Evolutionary conservation across 805 yeast genomes (phyloP), one percentile per base, ranked within the genome.

Genomic region (Wickerhamomyces xylosicus): DNA sequence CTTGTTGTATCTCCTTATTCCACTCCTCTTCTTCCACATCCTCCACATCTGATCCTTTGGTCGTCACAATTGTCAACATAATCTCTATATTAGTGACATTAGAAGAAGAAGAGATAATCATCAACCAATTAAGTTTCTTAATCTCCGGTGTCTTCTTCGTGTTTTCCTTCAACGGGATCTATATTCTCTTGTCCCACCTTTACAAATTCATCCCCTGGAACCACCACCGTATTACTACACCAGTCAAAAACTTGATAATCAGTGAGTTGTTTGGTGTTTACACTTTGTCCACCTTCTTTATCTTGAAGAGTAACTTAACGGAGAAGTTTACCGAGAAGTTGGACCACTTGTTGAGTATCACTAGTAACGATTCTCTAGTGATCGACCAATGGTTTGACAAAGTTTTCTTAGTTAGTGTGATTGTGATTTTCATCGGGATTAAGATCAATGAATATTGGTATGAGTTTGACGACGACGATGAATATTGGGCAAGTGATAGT

Each of bases 161-260:
- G 1, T 69, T 81, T 41, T 77, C 85, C 1, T 68, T 81, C 47
- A 76, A 81, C 19, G 79, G 79, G 40, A 87, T 81, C 1, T 55
- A 69, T 36, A 59, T 69, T 32, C 79, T 89, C 0, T 69, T 80
- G 41, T 68, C 73, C 33, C 78, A 79, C 27, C 57, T 79, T 14
- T 52, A 62, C 31, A 57, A 60, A 13, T 49, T 65, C 31, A 37
- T 64, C 7, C 70, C 70, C 3, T 43, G 58, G 8, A 56, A 57
- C 33, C 46, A 63, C n/a, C 59, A 58, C 29, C 41, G 50, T 5
- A 38, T 44, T 44, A 45, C 33, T 38, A 38, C 37, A 17, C 33
- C 43, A 5, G 62, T 64, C 19, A 65, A 65, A 42, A 65, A 65
- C 38, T 42, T 65, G 16, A 38, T 64, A 4, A 53, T 64, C 3